Evolutionary conservation across 2,329 filamentous ascomycete genomes (phyloP), one percentile per base, ranked within the genome.

Genomic region (Colletotrichum sublineola): DNA sequence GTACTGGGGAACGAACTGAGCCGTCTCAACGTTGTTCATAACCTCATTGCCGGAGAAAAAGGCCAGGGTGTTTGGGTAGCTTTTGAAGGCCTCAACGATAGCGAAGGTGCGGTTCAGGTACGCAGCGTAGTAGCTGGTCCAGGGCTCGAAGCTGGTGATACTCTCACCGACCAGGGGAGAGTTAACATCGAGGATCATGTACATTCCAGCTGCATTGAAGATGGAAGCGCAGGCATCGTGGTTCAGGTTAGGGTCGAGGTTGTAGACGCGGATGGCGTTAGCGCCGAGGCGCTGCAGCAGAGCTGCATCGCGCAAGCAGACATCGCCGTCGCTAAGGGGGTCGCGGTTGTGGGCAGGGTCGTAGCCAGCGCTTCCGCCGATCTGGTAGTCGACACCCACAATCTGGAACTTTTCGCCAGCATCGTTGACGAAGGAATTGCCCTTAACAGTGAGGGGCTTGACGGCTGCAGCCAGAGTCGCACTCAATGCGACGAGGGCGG

Each of bases 41-140:
- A 94, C 91, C 82, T 95, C 93, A 81, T 95, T 95, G 70, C 90
- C 93, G 57, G 92, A 91, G 85, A 94, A 95, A 88, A 93, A 95
- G 69, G 88, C 85, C n/a, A 91, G 84, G 14, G 89, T 90, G 82
- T 92, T 92, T 77, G 89, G 89, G 78, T 91, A 92, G 82, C 83
- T 84, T 84, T 88, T 89, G 83, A 92, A 92, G 50, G 89, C 89
- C 82, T 92, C 90, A 36, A 91, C 89, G 61, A 92, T 85, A 73
- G 89, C 89, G 79, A 92, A 92, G 52, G 89, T 92, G 75, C 89
- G 88, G 82, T 91, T 91, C 68, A 92, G 82, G 79, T 92, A 92
- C 29, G 80, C 81, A 63, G 81, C 82, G 77, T 89, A 87, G 83
- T 92, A 92, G 71, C 85, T 89, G 60, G 84, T 84, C 87, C 87